Evolutionary conservation across 768 basidiomycete species (phyloP).

Genomic region (Kwoniella heveanensis): DNA sequence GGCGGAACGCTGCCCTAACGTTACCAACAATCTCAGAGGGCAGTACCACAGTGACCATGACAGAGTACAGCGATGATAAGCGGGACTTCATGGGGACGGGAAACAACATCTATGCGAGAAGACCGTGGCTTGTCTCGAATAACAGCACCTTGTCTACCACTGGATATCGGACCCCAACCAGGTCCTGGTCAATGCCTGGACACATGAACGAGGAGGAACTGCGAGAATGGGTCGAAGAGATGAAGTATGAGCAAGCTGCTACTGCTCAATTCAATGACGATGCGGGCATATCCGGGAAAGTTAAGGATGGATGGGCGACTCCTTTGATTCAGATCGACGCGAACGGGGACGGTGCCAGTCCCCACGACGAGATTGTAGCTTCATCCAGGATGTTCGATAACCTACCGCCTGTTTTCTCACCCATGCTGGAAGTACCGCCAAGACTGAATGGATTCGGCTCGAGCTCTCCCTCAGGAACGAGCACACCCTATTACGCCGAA

Average conservation of each 20-base stretch:
- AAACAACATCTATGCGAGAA: slow-evolving; percentile 17
- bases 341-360: neutral
- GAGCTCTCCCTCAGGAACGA: slow-evolving; percentile 9
- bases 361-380: neutral
- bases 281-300: neutral
- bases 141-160: slow-evolving; percentile 10
- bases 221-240: slow-evolving; percentile 37
- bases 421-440: slow-evolving; percentile 3
- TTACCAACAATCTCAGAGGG: slow-evolving; percentile 15
- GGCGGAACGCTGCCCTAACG: slow-evolving; percentile 26
- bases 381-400: slow-evolving; percentile 4
- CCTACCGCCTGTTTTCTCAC: slow-evolving; percentile 16
- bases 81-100: slow-evolving; percentile 1
- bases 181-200: slow-evolving; percentile 42
- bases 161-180: slow-evolving; percentile 7
- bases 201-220: slow-evolving; percentile 44
- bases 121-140: slow-evolving; percentile 27
- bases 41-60: slow-evolving; percentile 15
- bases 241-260: slow-evolving; percentile 22
- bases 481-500: slow-evolving; percentile 14
- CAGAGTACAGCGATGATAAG: slow-evolving; percentile 19
- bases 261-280: neutral
- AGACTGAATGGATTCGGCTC: neutral
- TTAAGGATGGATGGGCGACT: neutral
- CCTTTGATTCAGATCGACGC: slow-evolving; percentile 20